Percentiles rank a stretch among this genome's conserved stretches.
These are phyloP conservation scores for Linum tenue DNA, from an alignment of 345 rosid genomes.

Conservation along the genomic window DNA sequence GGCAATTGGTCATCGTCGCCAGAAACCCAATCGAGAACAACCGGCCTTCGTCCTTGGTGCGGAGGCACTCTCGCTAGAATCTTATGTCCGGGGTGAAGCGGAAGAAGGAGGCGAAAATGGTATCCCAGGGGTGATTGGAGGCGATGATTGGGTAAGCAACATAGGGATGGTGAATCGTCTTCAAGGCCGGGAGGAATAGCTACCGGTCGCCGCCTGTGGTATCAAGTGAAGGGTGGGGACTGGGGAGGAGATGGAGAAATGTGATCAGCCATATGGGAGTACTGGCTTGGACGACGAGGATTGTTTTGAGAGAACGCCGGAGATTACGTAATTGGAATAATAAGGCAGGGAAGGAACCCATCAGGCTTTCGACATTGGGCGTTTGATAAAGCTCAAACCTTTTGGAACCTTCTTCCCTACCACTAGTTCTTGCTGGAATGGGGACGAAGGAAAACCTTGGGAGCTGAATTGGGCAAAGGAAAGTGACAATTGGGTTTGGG, in stretches of 20 bases:
- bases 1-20: slow-evolving; percentile 40
- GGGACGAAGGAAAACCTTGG: too few species aligned
- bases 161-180: slow-evolving; percentile 40
- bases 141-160: slow-evolving; percentile 43
- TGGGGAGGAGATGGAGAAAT: slow-evolving; percentile 30
- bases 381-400: not conserved
- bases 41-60: slow-evolving; percentile 40
- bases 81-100: slow-evolving; percentile 34
- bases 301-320: slow-evolving; percentile 15
- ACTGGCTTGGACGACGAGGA: slow-evolving; percentile 24
- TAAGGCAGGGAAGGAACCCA: not conserved
- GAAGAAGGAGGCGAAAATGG: slow-evolving; percentile 50
- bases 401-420: too few species aligned
- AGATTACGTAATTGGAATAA: not conserved
- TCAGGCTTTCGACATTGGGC: slow-evolving; percentile 10
- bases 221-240: slow-evolving; percentile 63
- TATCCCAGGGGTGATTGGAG: slow-evolving; percentile 50
- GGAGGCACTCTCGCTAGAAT: slow-evolving; percentile 47
- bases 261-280: slow-evolving; percentile 11
- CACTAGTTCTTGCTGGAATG: too few species aligned
- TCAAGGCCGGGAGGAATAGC: slow-evolving; percentile 46
- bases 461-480: too few species aligned
- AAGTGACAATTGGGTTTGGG: too few species aligned
- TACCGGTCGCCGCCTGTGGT: slow-evolving; percentile 60
- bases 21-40: slow-evolving; percentile 59